A percentile compares a stretch with the other conserved stretches of the same genome.
phyloP scores from a whole-genome alignment of 2,329 filamentous ascomycete species.

The Penicillium digitatum region DNA sequence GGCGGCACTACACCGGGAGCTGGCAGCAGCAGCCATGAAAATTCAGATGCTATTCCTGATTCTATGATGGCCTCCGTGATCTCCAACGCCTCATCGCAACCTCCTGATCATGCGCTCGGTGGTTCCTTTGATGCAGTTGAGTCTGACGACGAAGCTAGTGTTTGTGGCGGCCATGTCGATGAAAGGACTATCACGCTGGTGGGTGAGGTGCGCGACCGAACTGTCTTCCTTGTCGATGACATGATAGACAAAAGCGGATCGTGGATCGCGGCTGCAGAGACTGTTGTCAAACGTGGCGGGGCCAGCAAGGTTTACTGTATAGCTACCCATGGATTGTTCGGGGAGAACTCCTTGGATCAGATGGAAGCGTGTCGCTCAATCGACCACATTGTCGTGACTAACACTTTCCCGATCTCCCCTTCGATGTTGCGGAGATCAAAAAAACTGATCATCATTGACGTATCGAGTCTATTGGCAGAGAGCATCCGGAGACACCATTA shows the following conservation, averaged over 20 bases:
- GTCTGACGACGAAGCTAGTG: constrained; percentile 72
- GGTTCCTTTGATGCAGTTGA: constrained; percentile 79
- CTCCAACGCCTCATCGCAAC: constrained; percentile 73
- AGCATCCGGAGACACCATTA: constrained; percentile 95
- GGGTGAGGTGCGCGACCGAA: constrained; percentile 80
- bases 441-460: constrained; percentile 85
- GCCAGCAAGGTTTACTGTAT: constrained; percentile 97
- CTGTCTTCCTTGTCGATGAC: constrained; percentile 93
- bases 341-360: constrained; percentile 81
- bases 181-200: constrained; percentile 98
- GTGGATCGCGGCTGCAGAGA: constrained; percentile 97
- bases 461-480: constrained; percentile 83
- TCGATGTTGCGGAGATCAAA: constrained; percentile 65
- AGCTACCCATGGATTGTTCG: constrained; percentile 93
- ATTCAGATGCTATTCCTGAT: constrained; percentile 60
- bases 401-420: constrained; percentile 87
- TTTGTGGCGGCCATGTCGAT: constrained; percentile 59
- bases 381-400: constrained; percentile 89
- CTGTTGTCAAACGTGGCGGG: constrained; percentile 84
- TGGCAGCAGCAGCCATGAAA: constrained; percentile 45
- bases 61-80: constrained; percentile 79
- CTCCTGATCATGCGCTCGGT: constrained; percentile 68
- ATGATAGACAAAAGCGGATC: constrained; percentile 98
- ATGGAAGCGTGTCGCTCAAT: constrained; percentile 92
- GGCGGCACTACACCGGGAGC: constrained; percentile 51